Evolutionary conservation across 345 rosid genomes (phyloP), one percentile per base, ranked within the genome.

Genomic region (Boechera divaricarpa): DNA sequence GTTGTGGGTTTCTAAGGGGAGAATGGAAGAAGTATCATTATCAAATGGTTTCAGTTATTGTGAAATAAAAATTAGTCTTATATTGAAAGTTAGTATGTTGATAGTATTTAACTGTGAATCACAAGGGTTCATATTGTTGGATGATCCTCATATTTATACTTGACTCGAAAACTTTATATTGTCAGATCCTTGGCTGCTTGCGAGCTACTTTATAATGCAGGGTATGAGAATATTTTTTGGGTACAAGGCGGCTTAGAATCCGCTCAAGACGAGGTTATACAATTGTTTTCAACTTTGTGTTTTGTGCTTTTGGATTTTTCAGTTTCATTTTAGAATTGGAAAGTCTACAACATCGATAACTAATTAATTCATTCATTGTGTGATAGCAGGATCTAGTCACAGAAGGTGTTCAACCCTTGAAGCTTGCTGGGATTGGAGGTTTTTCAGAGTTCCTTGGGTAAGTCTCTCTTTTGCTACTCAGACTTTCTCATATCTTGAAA

Each of bases 371-470:
- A 71, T 54, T 63, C 28, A 38, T 67, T 45, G 35, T 67, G 24
- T 66, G 24, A 52, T 42, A 6, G 33, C 75, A 90, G 98, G 98
- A 94, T 87, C 91, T 94, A 62, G 82, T 68, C 45, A 76, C 85
- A 63, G 98, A 91, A 85, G 98, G 98, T 74, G 77, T 86, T 59
- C 88, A 83, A 61, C 93, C 97, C 33, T 76, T 90, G 73, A 91
- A 85, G 81, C 84, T 94, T 77, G 94, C 98, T 64, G 96, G 98
- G 55, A 87, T 91, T 71, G 98, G 92, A 1, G 96, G 97, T 12
- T 60, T 91, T 76, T 94, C 97, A 26, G 98, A 89, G 80, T 91
- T 94, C 82, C 94, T 90, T 35, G 97, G 97, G 97, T 89, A 90
- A 18, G 47, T 62, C 15, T 77, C 86, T 74, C 68, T n/a, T 64